Conservation (phyloP, 2,329 filamentous ascomycete genomes). For the Cladophialophora bantiana region DNA sequence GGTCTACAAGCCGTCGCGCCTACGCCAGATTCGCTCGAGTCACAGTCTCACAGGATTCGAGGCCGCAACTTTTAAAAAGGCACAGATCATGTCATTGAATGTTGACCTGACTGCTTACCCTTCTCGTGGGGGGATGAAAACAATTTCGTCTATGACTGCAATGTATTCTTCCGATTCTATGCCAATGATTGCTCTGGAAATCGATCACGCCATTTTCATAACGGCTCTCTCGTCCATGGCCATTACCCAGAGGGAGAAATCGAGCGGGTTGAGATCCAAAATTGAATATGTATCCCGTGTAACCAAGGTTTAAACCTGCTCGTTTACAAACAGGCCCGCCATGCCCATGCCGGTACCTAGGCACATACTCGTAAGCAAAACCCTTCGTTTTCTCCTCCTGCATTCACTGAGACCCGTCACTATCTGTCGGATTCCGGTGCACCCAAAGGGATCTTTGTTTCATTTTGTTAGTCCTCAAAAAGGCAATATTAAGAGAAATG, state of each 20-base stretch:
- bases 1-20: neutral
- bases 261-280: neutral
- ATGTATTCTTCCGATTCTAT: neutral
- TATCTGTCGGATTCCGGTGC: slow-evolving; percentile 84
- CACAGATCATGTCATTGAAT: neutral
- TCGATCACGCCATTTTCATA: neutral
- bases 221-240: neutral
- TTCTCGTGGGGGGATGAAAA: neutral
- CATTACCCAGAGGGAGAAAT: neutral
- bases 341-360: slow-evolving; percentile 72
- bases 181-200: neutral
- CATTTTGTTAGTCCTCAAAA: neutral
- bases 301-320: slow-evolving; percentile 52
- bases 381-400: slow-evolving; percentile 84
- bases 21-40: neutral
- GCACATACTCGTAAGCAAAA: slow-evolving; percentile 91
- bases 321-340: slow-evolving; percentile 71
- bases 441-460: neutral
- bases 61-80: neutral
- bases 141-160: neutral
- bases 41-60: neutral
- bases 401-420: slow-evolving; percentile 89
- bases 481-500: neutral
- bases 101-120: neutral
- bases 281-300: neutral